These are phyloP conservation scores for Dipteronia sinensis DNA, from an alignment of 345 rosid species.

Conservation along the genomic window DNA sequence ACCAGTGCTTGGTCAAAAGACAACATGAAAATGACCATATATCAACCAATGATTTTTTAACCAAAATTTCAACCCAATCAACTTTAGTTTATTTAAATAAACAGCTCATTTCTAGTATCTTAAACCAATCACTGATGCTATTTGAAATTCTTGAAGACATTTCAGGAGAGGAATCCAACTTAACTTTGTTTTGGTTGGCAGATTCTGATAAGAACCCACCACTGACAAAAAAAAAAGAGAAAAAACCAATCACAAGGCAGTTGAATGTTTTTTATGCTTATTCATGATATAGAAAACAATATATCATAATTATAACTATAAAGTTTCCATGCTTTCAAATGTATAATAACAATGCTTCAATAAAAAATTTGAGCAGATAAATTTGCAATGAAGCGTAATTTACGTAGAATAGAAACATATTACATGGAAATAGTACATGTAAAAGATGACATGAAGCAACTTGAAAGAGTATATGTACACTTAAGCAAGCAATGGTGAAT, in stretches of 20 bases:
- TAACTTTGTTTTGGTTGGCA: neutral
- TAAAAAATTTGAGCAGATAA: neutral
- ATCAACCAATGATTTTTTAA: too few species aligned
- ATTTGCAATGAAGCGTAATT: neutral
- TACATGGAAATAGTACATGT: neutral
- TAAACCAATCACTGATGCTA: neutral
- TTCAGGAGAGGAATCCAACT: neutral
- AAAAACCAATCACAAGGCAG: neutral
- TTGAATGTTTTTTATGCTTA: neutral
- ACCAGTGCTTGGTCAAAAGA: too few species aligned
- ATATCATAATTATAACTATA: neutral
- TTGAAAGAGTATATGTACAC: neutral
- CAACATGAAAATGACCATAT: too few species aligned
- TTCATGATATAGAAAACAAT: neutral
- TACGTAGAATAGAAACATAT: neutral
- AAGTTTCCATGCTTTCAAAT: neutral
- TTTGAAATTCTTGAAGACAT: neutral
- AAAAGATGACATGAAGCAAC: neutral
- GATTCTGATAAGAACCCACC: slow-evolving; percentile 1
- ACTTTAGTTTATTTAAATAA: neutral
- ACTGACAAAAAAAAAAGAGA: neutral
- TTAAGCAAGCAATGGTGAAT: neutral
- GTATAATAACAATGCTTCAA: neutral
- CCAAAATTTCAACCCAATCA: too few species aligned
- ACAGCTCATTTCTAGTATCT: neutral